Conservation (phyloP, 495 filamentous ascomycete species). For the Cryomyces minteri region DNA sequence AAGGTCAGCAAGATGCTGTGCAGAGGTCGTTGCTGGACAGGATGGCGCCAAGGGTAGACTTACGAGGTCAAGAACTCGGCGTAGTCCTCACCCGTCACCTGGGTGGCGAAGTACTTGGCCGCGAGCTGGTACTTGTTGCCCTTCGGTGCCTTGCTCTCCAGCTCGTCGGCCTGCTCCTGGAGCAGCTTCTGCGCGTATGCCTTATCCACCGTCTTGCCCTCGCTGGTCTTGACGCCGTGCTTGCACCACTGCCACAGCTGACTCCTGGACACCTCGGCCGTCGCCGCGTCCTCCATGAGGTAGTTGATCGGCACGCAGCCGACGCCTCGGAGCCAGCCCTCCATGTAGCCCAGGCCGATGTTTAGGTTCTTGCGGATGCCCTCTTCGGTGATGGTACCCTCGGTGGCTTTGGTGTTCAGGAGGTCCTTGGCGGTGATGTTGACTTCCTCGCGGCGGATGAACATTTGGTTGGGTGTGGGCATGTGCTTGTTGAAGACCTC, state of each 20-base stretch:
- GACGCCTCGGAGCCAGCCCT: constrained; percentile 88
- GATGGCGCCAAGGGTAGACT: constrained; percentile 14
- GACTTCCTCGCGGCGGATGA: constrained; percentile 78
- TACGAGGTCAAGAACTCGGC: constrained; percentile 87
- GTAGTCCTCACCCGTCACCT: constrained; percentile 95
- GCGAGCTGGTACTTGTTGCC: constrained; percentile 88
- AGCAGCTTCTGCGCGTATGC: constrained; percentile 72
- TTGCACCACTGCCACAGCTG: constrained; percentile 94
- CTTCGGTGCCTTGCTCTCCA: constrained; percentile 58
- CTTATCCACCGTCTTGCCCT: constrained; percentile 90
- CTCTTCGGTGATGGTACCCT: constrained; percentile 74
- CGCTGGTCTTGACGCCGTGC: constrained; percentile 69
- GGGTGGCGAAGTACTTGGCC: constrained; percentile 75
- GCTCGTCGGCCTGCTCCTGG: constrained; percentile 63
- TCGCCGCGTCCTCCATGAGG: constrained; percentile 99
- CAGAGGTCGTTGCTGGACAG: neutral
- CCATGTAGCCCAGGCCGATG: constrained; percentile 96
- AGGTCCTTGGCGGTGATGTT: constrained; percentile 74
- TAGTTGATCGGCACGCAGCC: constrained; percentile 98
- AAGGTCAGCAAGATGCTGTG: too few species aligned
- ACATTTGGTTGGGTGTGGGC: constrained; percentile 97
- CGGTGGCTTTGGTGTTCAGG: constrained; percentile 92
- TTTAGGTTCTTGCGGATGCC: constrained; percentile 97
- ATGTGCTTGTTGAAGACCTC: constrained; percentile 98
- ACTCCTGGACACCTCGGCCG: constrained; percentile 79